Conservation (phyloP, 2,329 filamentous ascomycete genomes). For the Fusarium dlaminii region DNA sequence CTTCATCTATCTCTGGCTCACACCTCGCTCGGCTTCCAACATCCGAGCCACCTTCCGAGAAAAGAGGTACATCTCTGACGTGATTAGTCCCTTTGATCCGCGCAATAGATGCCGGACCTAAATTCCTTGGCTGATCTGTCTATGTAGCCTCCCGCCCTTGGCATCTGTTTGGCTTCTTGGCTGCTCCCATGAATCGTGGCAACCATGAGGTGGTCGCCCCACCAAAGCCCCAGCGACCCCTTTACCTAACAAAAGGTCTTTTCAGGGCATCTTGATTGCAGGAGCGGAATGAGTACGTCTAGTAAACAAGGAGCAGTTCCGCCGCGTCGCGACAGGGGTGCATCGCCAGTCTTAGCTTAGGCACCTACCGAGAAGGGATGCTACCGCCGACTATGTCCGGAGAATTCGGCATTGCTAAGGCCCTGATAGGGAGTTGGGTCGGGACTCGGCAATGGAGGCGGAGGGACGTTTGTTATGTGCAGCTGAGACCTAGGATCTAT, state of each 20-base stretch:
- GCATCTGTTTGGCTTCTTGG: conserved; percentile 22
- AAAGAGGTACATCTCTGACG: neutral
- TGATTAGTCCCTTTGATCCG: neutral
- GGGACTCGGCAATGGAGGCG: conserved; percentile 15
- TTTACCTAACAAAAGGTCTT: neutral
- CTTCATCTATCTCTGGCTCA: neutral
- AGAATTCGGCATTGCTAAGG: conserved; percentile 25
- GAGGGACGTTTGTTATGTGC: conserved; percentile 6
- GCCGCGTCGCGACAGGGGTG: neutral
- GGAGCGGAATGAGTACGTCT: neutral
- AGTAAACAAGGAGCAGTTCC: neutral
- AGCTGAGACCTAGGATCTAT: neutral
- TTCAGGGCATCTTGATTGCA: neutral
- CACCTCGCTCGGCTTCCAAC: conserved; percentile 12
- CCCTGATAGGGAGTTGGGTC: conserved; percentile 17
- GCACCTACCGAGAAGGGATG: conserved; percentile 26
- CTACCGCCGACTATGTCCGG: conserved; percentile 21
- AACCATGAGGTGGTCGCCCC: neutral
- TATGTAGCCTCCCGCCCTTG: conserved; percentile 27
- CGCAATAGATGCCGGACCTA: neutral
- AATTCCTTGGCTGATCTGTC: conserved; percentile 1
- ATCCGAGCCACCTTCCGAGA: conserved; percentile 20
- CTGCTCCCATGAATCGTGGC: neutral
- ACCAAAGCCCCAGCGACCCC: neutral
- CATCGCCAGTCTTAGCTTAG: neutral